Evolutionary conservation across 352 stramenopile genomes (phyloP).

Genomic region (Phytophthora tentaculata): DNA sequence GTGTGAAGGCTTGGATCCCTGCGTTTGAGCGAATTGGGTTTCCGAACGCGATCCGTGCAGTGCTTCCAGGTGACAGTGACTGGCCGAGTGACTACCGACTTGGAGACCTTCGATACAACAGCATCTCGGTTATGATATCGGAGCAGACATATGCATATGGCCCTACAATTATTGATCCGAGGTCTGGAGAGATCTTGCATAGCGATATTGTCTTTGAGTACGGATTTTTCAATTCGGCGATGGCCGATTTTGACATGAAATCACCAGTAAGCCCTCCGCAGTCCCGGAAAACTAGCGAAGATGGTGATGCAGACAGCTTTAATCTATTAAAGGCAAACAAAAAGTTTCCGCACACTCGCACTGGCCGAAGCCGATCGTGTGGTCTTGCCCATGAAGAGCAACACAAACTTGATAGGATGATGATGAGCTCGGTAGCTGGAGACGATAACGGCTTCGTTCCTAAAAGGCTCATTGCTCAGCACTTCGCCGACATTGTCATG

Average conservation of each 20-base stretch:
- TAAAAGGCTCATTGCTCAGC: constrained; percentile 62
- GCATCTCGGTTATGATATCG: constrained; percentile 87
- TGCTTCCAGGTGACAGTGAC: constrained; percentile 69
- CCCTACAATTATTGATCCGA: constrained; percentile 72
- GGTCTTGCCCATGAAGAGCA: constrained; percentile 46
- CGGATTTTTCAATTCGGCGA: constrained; percentile 81
- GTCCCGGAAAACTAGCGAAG: constrained; percentile 4
- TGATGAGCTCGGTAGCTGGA: constrained; percentile 29
- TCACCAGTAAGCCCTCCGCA: constrained; percentile 46
- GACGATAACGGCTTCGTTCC: constrained; percentile 44
- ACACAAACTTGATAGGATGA: constrained; percentile 51
- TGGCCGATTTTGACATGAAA: constrained; percentile 57
- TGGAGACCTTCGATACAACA: constrained; percentile 88
- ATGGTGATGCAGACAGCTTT: not conserved
- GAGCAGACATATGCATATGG: constrained; percentile 77
- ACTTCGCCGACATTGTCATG: constrained; percentile 85
- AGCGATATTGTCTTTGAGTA: constrained; percentile 89
- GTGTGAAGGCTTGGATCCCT: constrained; percentile 77
- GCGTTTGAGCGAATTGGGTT: constrained; percentile 84
- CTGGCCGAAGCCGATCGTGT: constrained; percentile 41
- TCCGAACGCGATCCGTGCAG: constrained; percentile 66
- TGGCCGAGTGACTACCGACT: constrained; percentile 84
- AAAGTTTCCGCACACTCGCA: constrained; percentile 4
- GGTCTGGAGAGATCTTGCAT: constrained; percentile 87
- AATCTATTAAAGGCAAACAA: constrained; percentile 1